Conservation (phyloP, 106 monocot species). For the Agapanthus africanus region DNA sequence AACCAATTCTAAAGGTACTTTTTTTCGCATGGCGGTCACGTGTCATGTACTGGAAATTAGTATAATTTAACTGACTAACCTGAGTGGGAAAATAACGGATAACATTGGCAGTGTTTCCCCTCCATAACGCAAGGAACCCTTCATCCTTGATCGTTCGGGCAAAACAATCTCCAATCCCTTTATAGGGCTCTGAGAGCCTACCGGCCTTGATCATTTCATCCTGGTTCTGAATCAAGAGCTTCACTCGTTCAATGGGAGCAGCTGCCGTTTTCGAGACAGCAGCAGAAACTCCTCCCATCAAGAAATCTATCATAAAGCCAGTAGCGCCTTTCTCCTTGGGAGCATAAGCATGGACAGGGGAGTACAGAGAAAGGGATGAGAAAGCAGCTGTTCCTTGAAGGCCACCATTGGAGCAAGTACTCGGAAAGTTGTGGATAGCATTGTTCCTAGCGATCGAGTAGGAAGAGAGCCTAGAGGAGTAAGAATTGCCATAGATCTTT, state of each 20-base stretch:
- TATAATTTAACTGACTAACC: no score
- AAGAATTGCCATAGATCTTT: slow-evolving; percentile 18
- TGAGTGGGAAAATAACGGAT: slow-evolving; percentile 40
- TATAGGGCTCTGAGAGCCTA: slow-evolving; percentile 29
- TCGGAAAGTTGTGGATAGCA: slow-evolving; percentile 3
- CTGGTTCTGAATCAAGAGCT: slow-evolving; percentile 42
- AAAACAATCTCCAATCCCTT: slow-evolving; percentile 35
- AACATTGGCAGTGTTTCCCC: slow-evolving; percentile 32
- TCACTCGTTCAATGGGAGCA: slow-evolving; percentile 42
- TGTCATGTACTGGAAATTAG: no score
- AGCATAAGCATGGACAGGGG: slow-evolving; percentile 18
- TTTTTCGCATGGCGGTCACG: no score
- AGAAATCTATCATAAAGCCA: slow-evolving; percentile 22
- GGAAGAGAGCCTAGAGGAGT: slow-evolving; percentile 5
- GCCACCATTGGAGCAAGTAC: neutral
- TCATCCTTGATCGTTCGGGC: slow-evolving; percentile 22
- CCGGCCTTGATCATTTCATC: slow-evolving; percentile 39
- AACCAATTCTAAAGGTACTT: no score
- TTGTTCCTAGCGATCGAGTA: slow-evolving; percentile 9
- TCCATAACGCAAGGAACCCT: slow-evolving; percentile 20
- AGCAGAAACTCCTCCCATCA: slow-evolving; percentile 41
- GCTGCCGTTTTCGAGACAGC: slow-evolving; percentile 36
- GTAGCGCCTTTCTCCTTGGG: slow-evolving; percentile 23
- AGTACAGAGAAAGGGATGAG: slow-evolving; percentile 8
- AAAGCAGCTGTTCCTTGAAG: slow-evolving; percentile 4